These are phyloP conservation scores for Thielaviopsis cerberus DNA, from an alignment of 2,329 filamentous ascomycete species.

Conservation along the genomic window DNA sequence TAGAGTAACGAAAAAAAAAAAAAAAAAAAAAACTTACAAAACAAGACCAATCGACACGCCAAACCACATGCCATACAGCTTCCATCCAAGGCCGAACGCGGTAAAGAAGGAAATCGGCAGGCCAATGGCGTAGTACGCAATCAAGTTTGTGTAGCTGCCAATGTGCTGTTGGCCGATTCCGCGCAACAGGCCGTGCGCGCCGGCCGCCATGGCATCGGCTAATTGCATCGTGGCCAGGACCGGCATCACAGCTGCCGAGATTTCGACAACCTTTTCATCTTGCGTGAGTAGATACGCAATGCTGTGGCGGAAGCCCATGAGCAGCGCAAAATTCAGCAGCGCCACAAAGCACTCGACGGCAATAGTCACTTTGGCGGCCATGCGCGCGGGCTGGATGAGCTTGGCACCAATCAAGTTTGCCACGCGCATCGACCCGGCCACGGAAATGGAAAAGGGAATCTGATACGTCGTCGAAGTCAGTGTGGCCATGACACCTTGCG, in stretches of 20 bases:
- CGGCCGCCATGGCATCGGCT: slow-evolving; percentile 63
- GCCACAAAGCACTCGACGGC: slow-evolving; percentile 51
- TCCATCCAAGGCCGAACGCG: slow-evolving; percentile 61
- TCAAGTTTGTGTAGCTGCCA: slow-evolving; percentile 72
- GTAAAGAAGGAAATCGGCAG: slow-evolving; percentile 67
- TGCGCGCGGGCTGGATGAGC: slow-evolving; percentile 61
- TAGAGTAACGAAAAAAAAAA: background rate
- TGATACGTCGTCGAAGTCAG: slow-evolving; percentile 70
- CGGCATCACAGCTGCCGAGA: slow-evolving; percentile 54
- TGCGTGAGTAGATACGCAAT: slow-evolving; percentile 66
- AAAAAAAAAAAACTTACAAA: slow-evolving; percentile 26
- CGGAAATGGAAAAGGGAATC: slow-evolving; percentile 77
- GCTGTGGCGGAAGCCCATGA: slow-evolving; percentile 48
- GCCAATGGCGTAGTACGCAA: slow-evolving; percentile 72
- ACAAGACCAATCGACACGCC: slow-evolving; percentile 56
- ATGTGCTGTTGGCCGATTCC: slow-evolving; percentile 79
- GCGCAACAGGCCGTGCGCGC: slow-evolving; percentile 67
- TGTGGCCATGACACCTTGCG: slow-evolving; percentile 69
- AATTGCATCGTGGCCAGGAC: slow-evolving; percentile 78
- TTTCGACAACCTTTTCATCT: slow-evolving; percentile 47
- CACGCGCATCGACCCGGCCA: slow-evolving; percentile 72
- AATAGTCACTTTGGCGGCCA: slow-evolving; percentile 60
- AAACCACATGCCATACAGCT: slow-evolving; percentile 62
- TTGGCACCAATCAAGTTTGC: slow-evolving; percentile 84
- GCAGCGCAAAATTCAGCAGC: slow-evolving; percentile 54